Conservation (phyloP, 768 basidiomycete species). For the Hygrocybe coccinea region DNA sequence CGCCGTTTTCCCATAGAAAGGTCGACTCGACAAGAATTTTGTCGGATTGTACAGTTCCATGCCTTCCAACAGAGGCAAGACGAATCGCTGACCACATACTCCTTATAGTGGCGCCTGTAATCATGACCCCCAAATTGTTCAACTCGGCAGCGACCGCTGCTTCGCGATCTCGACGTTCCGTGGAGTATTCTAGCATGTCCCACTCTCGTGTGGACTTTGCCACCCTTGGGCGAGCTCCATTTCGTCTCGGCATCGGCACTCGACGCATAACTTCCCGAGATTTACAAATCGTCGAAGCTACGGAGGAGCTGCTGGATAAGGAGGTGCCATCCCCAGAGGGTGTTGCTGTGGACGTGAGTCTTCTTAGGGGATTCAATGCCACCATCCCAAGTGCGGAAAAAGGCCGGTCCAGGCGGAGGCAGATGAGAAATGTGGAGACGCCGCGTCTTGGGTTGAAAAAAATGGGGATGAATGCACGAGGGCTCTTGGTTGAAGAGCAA, state of each 20-base stretch:
- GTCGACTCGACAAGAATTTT: conserved; percentile 68
- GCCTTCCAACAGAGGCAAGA: background rate
- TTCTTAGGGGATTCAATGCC: conserved; percentile 89
- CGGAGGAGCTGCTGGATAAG: conserved; percentile 64
- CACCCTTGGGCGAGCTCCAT: conserved; percentile 72
- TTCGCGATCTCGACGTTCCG: conserved; percentile 40
- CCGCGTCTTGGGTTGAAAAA: conserved; percentile 74
- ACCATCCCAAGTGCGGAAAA: conserved; percentile 88
- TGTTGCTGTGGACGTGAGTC: conserved; percentile 66
- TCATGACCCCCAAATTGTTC: conserved; percentile 86
- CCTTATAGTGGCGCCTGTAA: conserved; percentile 69
- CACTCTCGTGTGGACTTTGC: conserved; percentile 61
- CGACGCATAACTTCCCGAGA: conserved; percentile 77
- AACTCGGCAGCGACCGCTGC: conserved; percentile 63
- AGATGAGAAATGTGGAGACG: conserved; percentile 74
- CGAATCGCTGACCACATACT: background rate
- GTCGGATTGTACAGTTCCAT: conserved; percentile 57
- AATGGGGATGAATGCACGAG: conserved; percentile 73
- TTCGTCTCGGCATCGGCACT: conserved; percentile 58
- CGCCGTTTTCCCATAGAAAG: conserved; percentile 66
- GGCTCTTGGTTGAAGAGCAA: conserved; percentile 58
- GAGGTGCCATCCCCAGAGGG: conserved; percentile 73
- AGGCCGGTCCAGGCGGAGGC: conserved; percentile 67
- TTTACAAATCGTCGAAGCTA: conserved; percentile 77
- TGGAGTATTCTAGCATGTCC: conserved; percentile 28